Percentiles rank a stretch among this genome's conserved stretches.
phyloP scores from a whole-genome alignment of 2,329 filamentous ascomycete genomes.

The Diaporthe humulicola region DNA sequence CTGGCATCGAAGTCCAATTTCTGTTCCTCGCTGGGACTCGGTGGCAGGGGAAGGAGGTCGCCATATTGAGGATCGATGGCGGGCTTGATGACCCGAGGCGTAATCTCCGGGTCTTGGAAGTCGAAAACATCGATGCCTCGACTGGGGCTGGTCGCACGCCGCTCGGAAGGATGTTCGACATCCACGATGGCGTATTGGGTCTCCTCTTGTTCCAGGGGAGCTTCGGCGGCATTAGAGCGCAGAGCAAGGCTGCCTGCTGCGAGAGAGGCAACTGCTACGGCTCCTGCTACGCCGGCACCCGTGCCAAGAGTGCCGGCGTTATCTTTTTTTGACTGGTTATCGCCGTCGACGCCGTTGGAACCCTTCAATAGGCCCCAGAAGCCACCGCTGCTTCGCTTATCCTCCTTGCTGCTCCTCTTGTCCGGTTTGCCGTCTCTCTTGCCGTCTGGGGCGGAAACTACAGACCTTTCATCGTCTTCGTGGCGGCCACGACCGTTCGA shows the following conservation, averaged over 20 bases:
- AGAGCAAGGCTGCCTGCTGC: constrained; percentile 51
- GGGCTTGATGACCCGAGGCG: constrained; percentile 70
- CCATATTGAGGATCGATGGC: constrained; percentile 77
- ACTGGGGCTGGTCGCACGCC: constrained; percentile 40
- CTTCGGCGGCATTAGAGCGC: constrained; percentile 61
- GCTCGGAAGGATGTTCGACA: constrained; percentile 18
- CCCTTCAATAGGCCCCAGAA: constrained; percentile 65
- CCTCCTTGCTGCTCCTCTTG: constrained; percentile 55
- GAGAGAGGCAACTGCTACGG: constrained; percentile 54
- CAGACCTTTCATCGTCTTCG: constrained; percentile 62
- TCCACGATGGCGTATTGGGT: constrained; percentile 32
- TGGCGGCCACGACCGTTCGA: constrained; percentile 52
- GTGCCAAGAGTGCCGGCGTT: constrained; percentile 78
- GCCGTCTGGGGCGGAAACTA: constrained; percentile 55
- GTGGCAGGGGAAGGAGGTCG: constrained; percentile 74
- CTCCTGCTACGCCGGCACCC: constrained; percentile 74
- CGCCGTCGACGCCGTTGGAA: constrained; percentile 53
- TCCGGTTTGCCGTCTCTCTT: constrained; percentile 50
- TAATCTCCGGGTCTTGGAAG: constrained; percentile 63
- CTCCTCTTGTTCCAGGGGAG: constrained; percentile 52
- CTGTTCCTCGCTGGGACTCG: constrained; percentile 68
- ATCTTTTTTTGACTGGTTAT: constrained; percentile 64
- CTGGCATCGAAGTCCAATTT: constrained; percentile 47
- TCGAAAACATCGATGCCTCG: constrained; percentile 59
- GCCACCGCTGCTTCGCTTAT: constrained; percentile 57